phyloP scores from a whole-genome alignment of 2,329 filamentous ascomycete genomes.

The Albophoma yamanashiensis region DNA sequence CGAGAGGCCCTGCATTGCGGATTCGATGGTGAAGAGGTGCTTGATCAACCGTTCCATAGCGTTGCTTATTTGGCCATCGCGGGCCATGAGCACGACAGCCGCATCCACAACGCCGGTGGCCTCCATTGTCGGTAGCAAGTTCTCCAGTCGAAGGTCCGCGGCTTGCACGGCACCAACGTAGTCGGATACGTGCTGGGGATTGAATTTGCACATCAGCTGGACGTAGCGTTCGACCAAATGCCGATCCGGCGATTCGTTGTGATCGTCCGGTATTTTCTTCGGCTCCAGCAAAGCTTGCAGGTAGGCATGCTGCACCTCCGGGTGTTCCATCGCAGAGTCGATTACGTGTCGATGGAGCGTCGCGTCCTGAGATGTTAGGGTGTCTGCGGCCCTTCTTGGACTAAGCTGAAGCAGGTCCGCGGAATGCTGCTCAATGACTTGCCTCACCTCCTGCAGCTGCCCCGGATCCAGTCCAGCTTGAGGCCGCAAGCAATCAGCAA shows the following conservation, averaged over 20 bases:
- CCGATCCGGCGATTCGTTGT: conserved; percentile 30
- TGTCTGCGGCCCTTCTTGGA: conserved; percentile 52
- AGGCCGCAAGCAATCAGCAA: conserved; percentile 62
- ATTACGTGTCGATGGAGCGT: conserved; percentile 59
- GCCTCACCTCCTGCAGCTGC: conserved; percentile 61
- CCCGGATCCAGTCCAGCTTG: conserved; percentile 53
- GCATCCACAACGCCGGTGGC: conserved; percentile 84
- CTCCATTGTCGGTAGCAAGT: conserved; percentile 79
- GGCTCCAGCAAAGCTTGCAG: conserved; percentile 66
- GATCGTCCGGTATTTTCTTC: conserved; percentile 20
- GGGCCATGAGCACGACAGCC: conserved; percentile 79
- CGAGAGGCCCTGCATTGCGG: conserved; percentile 65
- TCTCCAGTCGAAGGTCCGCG: conserved; percentile 67
- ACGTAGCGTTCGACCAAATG: conserved; percentile 76
- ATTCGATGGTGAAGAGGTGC: conserved; percentile 71
- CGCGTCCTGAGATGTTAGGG: conserved; percentile 49
- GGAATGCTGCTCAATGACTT: conserved; percentile 55
- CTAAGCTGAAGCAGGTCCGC: conserved; percentile 57
- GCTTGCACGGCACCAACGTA: conserved; percentile 71
- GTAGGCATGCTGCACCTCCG: conserved; percentile 64
- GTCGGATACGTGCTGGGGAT: conserved; percentile 71
- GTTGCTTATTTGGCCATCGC: conserved; percentile 71
- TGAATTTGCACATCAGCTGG: conserved; percentile 80
- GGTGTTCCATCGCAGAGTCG: conserved; percentile 46
- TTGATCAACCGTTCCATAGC: conserved; percentile 79